Base-by-base conservation (phyloP, 257 asterid genomes). In the Solanum medicagineum region DNA sequence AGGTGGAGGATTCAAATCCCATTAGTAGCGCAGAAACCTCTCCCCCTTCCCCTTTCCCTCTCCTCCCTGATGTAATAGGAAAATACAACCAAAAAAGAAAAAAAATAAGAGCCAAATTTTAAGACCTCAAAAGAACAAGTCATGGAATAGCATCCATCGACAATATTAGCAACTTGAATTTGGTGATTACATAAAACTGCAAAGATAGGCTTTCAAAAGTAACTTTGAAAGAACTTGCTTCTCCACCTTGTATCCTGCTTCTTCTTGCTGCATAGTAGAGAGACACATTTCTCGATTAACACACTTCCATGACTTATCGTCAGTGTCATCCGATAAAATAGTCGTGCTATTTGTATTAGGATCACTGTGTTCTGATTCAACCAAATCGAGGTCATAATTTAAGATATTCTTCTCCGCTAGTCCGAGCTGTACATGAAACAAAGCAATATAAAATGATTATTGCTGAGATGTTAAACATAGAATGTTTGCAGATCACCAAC, bases 301-400 rank as follows among this genome's bases (percentile, higher is more conserved):
- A 90, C 90, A 89, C 85, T 89, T 94, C 77, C 91, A 84, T 73
- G 98, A 90, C 90, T 81, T 91, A 81, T 94, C 95, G 26, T 94
- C 96, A 6, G 98, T 94, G 86, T 96, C 99, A 91, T 95, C 99
- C 49, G 98, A 96, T 87, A 96, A 94, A 87, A 95, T 87, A 86
- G 97, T 94, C 68, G 98, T 91, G 95, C 98, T 96, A 92, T 90
- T 96, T 89, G 99, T 95, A 83, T 93, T 93, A 85, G 93, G 95
- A 91, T 94, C 97, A 85, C 99, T 96, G 73, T 89, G 98, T 87
- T 96, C 99, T 60, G 98, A 94, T 79, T 88, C 93, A 51, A 91
- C 95, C 42, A 63, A 3, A 22, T 63, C 32, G 11, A 63, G 26
- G 71, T 63, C 44, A 63, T 63, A 63, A 63, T 1, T 63, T 63